Conservation (phyloP, 2,329 filamentous ascomycete species). For the Aspergillus viridinutans region DNA sequence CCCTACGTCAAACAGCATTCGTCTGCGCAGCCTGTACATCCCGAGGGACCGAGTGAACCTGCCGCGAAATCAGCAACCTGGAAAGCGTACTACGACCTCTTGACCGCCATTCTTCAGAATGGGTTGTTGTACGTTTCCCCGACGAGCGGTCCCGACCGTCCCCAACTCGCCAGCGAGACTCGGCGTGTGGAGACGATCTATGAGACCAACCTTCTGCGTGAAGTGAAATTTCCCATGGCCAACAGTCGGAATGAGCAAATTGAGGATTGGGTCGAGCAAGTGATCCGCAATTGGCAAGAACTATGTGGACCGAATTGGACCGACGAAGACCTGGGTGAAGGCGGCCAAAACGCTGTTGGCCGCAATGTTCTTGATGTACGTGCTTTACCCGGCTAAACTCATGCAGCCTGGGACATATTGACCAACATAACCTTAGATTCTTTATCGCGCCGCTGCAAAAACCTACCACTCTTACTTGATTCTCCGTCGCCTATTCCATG, state of each 20-base stretch:
- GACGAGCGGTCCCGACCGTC: slow-evolving; percentile 44
- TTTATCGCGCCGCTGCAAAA: slow-evolving; percentile 87
- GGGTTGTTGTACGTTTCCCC: slow-evolving; percentile 34
- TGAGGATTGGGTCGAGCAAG: slow-evolving; percentile 73
- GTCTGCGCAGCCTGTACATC: slow-evolving; percentile 15
- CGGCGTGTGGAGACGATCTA: slow-evolving; percentile 75
- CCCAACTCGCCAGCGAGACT: slow-evolving; percentile 69
- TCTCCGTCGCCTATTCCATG: slow-evolving; percentile 77
- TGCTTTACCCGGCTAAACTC: slow-evolving; percentile 2
- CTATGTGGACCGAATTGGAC: slow-evolving; percentile 76
- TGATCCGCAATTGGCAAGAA: slow-evolving; percentile 80
- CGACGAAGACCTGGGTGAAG: slow-evolving; percentile 74
- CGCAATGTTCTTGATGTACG: slow-evolving; percentile 68
- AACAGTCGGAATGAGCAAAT: slow-evolving; percentile 73
- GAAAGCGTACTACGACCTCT: slow-evolving; percentile 75
- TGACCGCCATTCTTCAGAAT: slow-evolving; percentile 71
- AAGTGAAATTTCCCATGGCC: slow-evolving; percentile 80
- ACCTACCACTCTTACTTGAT: slow-evolving; percentile 94
- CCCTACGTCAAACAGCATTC: slow-evolving; percentile 30
- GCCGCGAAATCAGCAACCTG: slow-evolving; percentile 56
- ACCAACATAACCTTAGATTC: slow-evolving; percentile 50
- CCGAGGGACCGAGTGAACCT: slow-evolving; percentile 17
- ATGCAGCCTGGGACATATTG: slow-evolving; percentile 3
- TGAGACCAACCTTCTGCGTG: slow-evolving; percentile 70
- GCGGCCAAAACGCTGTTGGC: slow-evolving; percentile 70